Conservation (phyloP, 2,329 filamentous ascomycete species). For the Hymenoscyphus albidus region DNA sequence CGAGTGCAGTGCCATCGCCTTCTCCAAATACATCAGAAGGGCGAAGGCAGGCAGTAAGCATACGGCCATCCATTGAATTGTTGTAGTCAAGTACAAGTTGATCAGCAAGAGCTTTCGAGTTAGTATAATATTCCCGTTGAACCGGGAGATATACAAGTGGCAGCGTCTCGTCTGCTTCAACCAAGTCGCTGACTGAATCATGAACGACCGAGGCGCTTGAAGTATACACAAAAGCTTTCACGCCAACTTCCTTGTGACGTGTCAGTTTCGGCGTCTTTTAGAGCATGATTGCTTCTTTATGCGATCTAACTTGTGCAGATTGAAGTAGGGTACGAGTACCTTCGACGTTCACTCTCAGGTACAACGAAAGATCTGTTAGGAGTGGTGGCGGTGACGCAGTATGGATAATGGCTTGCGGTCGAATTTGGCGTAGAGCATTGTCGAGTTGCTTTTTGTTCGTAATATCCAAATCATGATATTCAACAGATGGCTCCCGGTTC, state of each 20-base stretch:
- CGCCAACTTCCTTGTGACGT: constrained; percentile 37
- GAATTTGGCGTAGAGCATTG: constrained; percentile 34
- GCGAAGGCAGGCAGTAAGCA: constrained; percentile 47
- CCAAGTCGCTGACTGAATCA: constrained; percentile 41
- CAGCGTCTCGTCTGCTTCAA: constrained; percentile 43
- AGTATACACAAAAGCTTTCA: constrained; percentile 51
- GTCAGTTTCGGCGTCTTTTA: too few species aligned
- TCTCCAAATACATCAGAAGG: constrained; percentile 50
- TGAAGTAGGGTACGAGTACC: constrained; percentile 47
- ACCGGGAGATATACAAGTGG: constrained; percentile 16
- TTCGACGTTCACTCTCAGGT: constrained; percentile 47
- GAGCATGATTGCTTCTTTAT: too few species aligned
- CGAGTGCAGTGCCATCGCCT: constrained; percentile 31
- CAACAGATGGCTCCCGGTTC: constrained; percentile 54
- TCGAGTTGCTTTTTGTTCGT: constrained; percentile 41
- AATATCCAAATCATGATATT: constrained; percentile 48
- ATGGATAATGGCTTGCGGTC: constrained; percentile 42
- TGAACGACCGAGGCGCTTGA: constrained; percentile 48
- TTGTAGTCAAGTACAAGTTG: constrained; percentile 19
- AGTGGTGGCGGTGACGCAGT: constrained; percentile 43
- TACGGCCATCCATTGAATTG: constrained; percentile 28
- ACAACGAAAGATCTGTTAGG: constrained; percentile 36
- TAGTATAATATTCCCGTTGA: constrained; percentile 21
- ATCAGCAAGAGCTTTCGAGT: constrained; percentile 22
- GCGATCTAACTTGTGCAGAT: constrained; percentile 36